Base-by-base conservation (phyloP, 768 basidiomycete species). In the Lenzites betulinus region DNA sequence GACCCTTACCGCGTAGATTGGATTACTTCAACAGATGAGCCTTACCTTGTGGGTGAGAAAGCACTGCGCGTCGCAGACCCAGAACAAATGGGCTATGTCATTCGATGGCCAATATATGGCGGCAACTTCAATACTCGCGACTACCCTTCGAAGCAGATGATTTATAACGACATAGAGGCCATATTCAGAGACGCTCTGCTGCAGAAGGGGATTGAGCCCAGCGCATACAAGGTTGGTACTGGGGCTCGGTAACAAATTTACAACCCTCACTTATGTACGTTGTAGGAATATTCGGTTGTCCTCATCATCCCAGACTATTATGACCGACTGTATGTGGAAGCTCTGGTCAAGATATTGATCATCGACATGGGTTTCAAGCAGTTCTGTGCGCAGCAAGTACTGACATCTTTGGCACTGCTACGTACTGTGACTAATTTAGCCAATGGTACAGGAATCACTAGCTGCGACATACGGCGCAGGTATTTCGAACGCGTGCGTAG, bases 391-490 rank as follows among this genome's bases (percentile, higher is more conserved):
- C 93, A 96, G 72, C 97, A 98, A 81, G 95, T 89, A 64, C 78
- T 54, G 51, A 15, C 33, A 22, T 44, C 44, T 50, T 4, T 28
- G 2, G 3, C 25, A 4, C 1, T 28, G 20, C 4, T 52, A 1
- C 16, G 7, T 53, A 33, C 28, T 2, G 5, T 11, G 25, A n/a
- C 36, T 53, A 8, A 54, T 41, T 22, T 2, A 36, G 20, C 15
- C 12, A 58, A 28, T 63, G 33, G 5, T 8, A 55, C 51, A 97
- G 93, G 95, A 97, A 79, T 90, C 93, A 3, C 78, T 96, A 41
- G 91, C 92, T 35, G 94, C 95, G 3, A 93, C 93, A 0, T 98
- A 95, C 70, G 95, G 95, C 22, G 95, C 96, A 7, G 96, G 96
- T 7, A 87, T 98, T 52, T 93, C 93, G 0, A 90, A 87, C 67